phyloP scores from a whole-genome alignment of 768 basidiomycete species.

The Mrakia blollopis region DNA sequence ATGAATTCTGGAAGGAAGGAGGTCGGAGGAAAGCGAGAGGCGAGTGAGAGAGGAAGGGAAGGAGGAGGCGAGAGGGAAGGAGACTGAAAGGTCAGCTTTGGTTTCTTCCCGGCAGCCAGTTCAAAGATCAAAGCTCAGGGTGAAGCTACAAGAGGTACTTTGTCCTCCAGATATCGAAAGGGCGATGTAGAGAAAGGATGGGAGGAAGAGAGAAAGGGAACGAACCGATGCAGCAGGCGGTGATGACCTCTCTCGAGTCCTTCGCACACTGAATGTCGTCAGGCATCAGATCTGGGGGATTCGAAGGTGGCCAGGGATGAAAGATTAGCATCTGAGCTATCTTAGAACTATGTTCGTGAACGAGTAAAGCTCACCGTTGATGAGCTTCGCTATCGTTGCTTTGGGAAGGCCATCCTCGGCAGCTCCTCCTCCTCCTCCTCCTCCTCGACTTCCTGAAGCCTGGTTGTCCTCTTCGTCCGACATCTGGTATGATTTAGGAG shows the following conservation, averaged over 20 bases:
- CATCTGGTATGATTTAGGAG: background rate
- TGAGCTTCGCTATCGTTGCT: conserved; percentile 96
- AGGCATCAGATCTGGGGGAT: conserved; percentile 75
- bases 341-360: background rate
- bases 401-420: conserved; percentile 59
- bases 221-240: conserved; percentile 97
- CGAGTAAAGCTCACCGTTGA: conserved; percentile 59
- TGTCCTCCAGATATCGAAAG: background rate
- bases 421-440: background rate
- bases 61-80: background rate
- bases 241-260: conserved; percentile 92
- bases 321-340: conserved; percentile 8
- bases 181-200: background rate
- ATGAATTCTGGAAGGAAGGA: conserved; percentile 76
- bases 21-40: background rate
- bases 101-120: too few species aligned
- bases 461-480: conserved; percentile 16
- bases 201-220: background rate
- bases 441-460: background rate
- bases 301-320: background rate
- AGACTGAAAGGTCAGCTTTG: background rate
- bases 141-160: background rate
- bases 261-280: conserved; percentile 83
- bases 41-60: background rate
- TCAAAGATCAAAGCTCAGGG: too few species aligned